A percentile compares a stretch with the other conserved stretches of the same genome.
Evolutionary conservation across 1,139 yeast genomes (phyloP).

Genomic region (Blastobotrys serpentis): DNA sequence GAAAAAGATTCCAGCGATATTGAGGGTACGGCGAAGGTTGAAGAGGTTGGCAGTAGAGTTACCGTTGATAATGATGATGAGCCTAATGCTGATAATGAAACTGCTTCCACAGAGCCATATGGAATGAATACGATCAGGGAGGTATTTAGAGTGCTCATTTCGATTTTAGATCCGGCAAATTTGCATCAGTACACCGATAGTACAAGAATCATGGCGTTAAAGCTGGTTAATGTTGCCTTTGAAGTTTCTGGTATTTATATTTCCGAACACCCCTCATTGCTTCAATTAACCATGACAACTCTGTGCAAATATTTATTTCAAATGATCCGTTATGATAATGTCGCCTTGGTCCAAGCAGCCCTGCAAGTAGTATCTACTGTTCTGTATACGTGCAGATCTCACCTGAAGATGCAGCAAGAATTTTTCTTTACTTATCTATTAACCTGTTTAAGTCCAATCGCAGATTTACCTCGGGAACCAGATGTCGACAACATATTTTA

Average conservation of each 20-base stretch:
- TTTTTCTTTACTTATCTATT: constrained; percentile 42
- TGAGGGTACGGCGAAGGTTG: constrained; percentile 12
- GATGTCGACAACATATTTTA: constrained; percentile 43
- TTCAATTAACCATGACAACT: constrained; percentile 70
- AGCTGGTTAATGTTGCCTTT: constrained; percentile 71
- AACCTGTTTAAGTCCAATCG: constrained; percentile 39
- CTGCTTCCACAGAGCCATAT: constrained; percentile 39
- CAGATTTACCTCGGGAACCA: constrained; percentile 42
- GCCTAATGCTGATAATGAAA: neutral
- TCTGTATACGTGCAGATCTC: constrained; percentile 36
- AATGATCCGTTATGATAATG: constrained; percentile 67
- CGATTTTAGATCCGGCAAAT: constrained; percentile 79
- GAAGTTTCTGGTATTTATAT: constrained; percentile 77
- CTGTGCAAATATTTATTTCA: constrained; percentile 81
- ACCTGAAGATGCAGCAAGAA: constrained; percentile 44
- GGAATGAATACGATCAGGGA: constrained; percentile 71
- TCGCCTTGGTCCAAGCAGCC: constrained; percentile 69
- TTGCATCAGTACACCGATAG: constrained; percentile 84
- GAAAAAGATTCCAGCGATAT: constrained; percentile 3
- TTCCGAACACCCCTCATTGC: constrained; percentile 62
- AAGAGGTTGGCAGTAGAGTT: constrained; percentile 25
- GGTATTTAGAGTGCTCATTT: constrained; percentile 70
- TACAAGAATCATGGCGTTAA: constrained; percentile 78
- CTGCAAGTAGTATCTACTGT: constrained; percentile 71
- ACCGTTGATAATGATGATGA: constrained; percentile 14